Evolutionary conservation across 441 rosid genomes (phyloP).

Genomic region (Euphorbia schlechtendalii): DNA sequence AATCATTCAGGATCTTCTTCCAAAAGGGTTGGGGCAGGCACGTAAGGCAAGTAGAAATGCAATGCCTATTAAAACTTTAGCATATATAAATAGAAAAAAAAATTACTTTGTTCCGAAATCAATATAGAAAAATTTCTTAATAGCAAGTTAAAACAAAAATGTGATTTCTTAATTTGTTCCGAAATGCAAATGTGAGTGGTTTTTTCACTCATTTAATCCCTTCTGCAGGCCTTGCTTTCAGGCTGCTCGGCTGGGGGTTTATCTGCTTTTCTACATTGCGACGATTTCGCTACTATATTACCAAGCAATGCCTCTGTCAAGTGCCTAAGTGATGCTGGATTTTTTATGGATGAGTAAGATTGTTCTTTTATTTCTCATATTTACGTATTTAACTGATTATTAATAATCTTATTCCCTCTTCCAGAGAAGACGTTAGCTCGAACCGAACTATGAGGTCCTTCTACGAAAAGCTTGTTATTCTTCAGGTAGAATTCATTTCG

Average conservation of each 20-base stretch:
- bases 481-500: constrained; percentile 56
- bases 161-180: too few species aligned
- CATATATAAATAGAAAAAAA: too few species aligned
- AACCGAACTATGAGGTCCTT: constrained; percentile 63
- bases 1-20: constrained; percentile 21
- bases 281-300: constrained; percentile 47
- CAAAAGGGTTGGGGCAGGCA: constrained; percentile 59
- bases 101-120: too few species aligned
- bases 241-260: constrained; percentile 99
- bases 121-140: too few species aligned
- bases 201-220: too few species aligned
- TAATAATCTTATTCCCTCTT: too few species aligned
- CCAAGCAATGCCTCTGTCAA: constrained; percentile 52
- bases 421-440: constrained; percentile 59
- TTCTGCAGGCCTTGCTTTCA: constrained; percentile 84
- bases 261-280: constrained; percentile 70
- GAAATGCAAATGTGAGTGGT: too few species aligned
- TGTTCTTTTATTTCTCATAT: too few species aligned
- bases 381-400: too few species aligned
- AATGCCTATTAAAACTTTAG: too few species aligned
- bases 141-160: too few species aligned
- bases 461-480: constrained; percentile 43
- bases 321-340: constrained; percentile 92
- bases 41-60: constrained; percentile 56
- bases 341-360: constrained; percentile 74